These are phyloP conservation scores for Globisporangium recalcitrans DNA, from an alignment of 352 stramenopile genomes.

Conservation along the genomic window DNA sequence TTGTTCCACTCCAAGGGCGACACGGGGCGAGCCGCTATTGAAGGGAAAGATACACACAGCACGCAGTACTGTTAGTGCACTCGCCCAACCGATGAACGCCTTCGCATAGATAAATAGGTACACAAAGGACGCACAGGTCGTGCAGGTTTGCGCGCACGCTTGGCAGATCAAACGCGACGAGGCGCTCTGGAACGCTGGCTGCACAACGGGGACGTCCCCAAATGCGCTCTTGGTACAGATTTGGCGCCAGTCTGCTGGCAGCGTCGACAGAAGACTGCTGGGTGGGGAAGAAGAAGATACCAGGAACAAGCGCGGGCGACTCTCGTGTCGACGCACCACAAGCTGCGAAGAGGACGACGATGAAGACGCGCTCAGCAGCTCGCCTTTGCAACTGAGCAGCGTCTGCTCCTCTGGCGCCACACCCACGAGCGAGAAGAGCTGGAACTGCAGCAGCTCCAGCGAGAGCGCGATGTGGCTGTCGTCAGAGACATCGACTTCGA, in stretches of 20 bases:
- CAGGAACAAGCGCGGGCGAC: constrained; percentile 37
- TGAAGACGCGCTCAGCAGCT: constrained; percentile 23
- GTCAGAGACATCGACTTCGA: constrained; percentile 14
- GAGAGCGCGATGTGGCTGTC: constrained; percentile 22
- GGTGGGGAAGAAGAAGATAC: constrained; percentile 13
- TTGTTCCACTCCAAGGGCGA: constrained; percentile 42
- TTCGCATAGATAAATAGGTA: not conserved
- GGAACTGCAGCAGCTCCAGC: constrained; percentile 61
- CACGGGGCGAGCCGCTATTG: constrained; percentile 35
- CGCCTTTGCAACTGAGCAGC: constrained; percentile 38
- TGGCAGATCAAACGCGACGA: constrained; percentile 41
- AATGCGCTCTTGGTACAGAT: constrained; percentile 64
- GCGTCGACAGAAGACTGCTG: not conserved
- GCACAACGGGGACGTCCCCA: constrained; percentile 39
- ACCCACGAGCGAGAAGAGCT: constrained; percentile 62
- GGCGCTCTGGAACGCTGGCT: constrained; percentile 39
- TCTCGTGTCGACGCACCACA: constrained; percentile 8
- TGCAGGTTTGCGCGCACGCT: constrained; percentile 59
- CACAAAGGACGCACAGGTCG: constrained; percentile 32
- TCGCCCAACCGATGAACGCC: not conserved
- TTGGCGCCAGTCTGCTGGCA: constrained; percentile 44
- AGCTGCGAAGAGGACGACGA: not conserved
- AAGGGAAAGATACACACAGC: not conserved
- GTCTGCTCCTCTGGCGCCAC: constrained; percentile 53
- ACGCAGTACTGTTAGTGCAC: not conserved